phyloP scores from a whole-genome alignment of 2,329 filamentous ascomycete genomes.

The Penicillium palitans region DNA sequence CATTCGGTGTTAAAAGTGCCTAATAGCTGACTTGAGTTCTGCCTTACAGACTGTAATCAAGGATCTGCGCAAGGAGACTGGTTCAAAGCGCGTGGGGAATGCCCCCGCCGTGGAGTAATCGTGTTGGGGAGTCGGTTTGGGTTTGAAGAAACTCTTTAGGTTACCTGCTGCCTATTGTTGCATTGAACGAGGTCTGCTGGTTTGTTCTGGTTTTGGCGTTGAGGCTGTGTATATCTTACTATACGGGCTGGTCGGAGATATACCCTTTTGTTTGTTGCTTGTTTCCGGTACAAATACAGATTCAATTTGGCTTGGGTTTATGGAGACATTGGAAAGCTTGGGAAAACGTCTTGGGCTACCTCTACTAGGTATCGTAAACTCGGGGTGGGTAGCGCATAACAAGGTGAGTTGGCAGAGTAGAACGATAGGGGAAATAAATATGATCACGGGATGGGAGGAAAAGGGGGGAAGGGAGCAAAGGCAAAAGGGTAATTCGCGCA shows the following conservation, averaged over 20 bases:
- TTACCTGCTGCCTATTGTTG: no score
- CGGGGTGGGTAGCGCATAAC: conserved; percentile 2
- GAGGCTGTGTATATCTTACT: neutral
- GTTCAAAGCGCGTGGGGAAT: conserved; percentile 28
- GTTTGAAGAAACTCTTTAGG: neutral
- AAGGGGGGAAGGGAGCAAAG: neutral
- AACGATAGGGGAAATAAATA: neutral
- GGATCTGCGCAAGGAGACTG: conserved; percentile 46
- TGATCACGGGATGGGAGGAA: neutral
- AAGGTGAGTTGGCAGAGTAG: neutral
- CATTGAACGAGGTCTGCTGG: neutral
- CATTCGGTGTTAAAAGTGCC: neutral
- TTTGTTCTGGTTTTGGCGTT: conserved; percentile 17
- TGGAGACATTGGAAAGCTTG: neutral
- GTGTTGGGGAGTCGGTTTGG: neutral
- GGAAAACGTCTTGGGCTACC: conserved; percentile 4
- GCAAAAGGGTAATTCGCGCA: neutral
- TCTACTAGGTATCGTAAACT: conserved; percentile 14
- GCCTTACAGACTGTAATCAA: conserved; percentile 46
- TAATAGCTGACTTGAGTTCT: conserved; percentile 1
- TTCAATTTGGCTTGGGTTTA: conserved; percentile 10
- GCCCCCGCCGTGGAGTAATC: conserved; percentile 22
- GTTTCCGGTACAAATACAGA: conserved; percentile 9
- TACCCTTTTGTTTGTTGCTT: conserved; percentile 18
- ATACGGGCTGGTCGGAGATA: conserved; percentile 14